Evolutionary conservation across 2,329 filamentous ascomycete species (phyloP), one percentile per base, ranked within the genome.

Genomic region (Aspergillus intermedius): DNA sequence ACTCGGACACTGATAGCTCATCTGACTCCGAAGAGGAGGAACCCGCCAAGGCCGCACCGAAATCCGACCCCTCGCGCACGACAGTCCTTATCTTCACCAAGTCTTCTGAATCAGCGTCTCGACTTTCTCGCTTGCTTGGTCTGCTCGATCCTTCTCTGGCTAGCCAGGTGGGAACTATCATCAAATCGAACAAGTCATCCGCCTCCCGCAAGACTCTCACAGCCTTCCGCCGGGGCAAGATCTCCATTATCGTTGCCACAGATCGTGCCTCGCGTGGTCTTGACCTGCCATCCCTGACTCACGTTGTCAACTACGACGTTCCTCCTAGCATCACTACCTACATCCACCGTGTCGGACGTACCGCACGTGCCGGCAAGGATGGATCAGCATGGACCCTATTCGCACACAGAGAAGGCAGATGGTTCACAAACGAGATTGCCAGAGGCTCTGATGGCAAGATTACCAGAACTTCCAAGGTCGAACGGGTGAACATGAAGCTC

Each of bases 231-330:
- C 67, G 73, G 6, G 78, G 77, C 49, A 80, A 80, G 50, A 69
- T 87, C 22, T 83, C 83, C 5, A 82, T 95, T 42, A 81, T 97
- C 40, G 84, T 97, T 42, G 90, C 91, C 1, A 95, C 93, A 0
- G 91, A 97, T 65, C 85, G 94, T n/a, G 88, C 93, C 1, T 88
- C 90, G 2, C 87, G 91, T 54, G 93, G 91, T 60, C 82, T 97
- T 22, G 91, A 97, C 67, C 77, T 95, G 10, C 81, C 82, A 1
- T 78, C 81, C 42, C 79, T 97, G 42, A 83, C 84, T 32, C 87
- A 95, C 62, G 89, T 97, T 42, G 76, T 97, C 69, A 96, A 95
- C 72, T 97, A 97, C 74, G 91, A 96, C 65, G 78, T 96, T 45
- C 91, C 91, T 0, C 79, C 82, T 4, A 91, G 85, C 60, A 74